Conservation (phyloP, 23 red algal genomes). For the Gracilaria domingensis region DNA sequence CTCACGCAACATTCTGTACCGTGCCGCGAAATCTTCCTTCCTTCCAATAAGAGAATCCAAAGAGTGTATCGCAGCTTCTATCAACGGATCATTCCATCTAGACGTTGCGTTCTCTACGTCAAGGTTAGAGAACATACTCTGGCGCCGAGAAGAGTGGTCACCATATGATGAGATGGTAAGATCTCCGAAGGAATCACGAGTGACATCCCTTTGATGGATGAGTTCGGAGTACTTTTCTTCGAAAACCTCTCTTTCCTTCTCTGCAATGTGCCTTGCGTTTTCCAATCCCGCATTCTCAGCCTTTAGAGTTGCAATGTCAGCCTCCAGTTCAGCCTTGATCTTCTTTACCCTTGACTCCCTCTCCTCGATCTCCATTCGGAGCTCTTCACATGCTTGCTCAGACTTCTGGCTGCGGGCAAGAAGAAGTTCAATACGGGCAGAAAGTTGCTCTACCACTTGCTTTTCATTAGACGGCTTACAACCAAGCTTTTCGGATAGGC, state of each 20-base stretch:
- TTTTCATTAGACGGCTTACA: conserved; percentile 21
- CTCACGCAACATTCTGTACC: conserved; percentile 46
- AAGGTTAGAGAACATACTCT: conserved; percentile 37
- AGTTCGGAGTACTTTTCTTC: conserved; percentile 40
- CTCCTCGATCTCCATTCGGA: conserved; percentile 43
- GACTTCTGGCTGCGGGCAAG: conserved; percentile 30
- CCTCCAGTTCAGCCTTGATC: conserved; percentile 55
- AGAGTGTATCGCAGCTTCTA: conserved; percentile 63
- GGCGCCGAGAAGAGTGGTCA: conserved; percentile 32
- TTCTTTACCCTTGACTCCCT: conserved; percentile 32
- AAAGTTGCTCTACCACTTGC: conserved; percentile 44
- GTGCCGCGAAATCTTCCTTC: conserved; percentile 40
- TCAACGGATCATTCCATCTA: conserved; percentile 67
- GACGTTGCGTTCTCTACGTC: conserved; percentile 37
- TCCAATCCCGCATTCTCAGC: conserved; percentile 46
- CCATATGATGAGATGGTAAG: conserved; percentile 54
- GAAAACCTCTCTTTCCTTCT: conserved; percentile 33
- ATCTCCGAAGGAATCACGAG: conserved; percentile 54
- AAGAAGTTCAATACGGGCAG: conserved; percentile 47
- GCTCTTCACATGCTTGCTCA: conserved; percentile 25
- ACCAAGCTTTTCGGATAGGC: conserved; percentile 60
- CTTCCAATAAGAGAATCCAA: conserved; percentile 48
- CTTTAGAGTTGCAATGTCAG: conserved; percentile 64
- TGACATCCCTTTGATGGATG: conserved; percentile 26
- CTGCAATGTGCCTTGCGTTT: conserved; percentile 46